Conservation (phyloP, 163 green algal genomes). For the Volvox carteri region DNA sequence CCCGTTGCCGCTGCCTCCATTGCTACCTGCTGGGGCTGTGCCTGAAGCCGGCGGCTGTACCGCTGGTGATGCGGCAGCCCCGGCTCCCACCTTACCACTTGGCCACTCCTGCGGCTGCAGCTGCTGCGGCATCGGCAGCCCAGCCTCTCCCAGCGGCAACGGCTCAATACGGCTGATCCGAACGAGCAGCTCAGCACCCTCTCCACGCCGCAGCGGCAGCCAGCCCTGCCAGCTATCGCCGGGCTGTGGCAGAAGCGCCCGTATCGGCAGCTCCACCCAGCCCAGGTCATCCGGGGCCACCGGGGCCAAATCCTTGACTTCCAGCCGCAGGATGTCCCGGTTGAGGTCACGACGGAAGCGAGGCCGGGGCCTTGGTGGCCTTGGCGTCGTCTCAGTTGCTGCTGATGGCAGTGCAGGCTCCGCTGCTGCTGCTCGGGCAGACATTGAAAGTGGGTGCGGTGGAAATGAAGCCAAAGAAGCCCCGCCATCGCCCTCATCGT, state of each 20-base stretch:
- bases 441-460: neutral
- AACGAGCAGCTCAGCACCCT: constrained; percentile 42
- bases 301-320: constrained; percentile 40
- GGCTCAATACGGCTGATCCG: constrained; percentile 13
- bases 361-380: neutral
- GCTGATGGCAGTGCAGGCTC: neutral
- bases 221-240: constrained; percentile 31
- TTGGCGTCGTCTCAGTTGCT: neutral
- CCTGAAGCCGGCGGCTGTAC: neutral
- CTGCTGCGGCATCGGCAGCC: neutral
- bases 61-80: neutral
- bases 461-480: neutral
- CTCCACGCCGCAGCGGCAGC: constrained; percentile 30
- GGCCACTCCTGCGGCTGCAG: neutral
- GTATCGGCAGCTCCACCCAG: constrained; percentile 30
- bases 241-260: neutral
- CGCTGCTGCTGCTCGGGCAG: neutral
- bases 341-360: neutral
- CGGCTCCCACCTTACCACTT: neutral
- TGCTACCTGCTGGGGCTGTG: neutral
- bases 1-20: constrained; percentile 8
- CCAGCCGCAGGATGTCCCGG: constrained; percentile 25
- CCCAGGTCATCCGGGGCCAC: constrained; percentile 46
- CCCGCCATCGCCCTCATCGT: too few relatives aligned
- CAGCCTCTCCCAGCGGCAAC: neutral